Conservation (phyloP, 371 early-diverging fungal genomes). For the Cokeromyces recurvatus region DNA sequence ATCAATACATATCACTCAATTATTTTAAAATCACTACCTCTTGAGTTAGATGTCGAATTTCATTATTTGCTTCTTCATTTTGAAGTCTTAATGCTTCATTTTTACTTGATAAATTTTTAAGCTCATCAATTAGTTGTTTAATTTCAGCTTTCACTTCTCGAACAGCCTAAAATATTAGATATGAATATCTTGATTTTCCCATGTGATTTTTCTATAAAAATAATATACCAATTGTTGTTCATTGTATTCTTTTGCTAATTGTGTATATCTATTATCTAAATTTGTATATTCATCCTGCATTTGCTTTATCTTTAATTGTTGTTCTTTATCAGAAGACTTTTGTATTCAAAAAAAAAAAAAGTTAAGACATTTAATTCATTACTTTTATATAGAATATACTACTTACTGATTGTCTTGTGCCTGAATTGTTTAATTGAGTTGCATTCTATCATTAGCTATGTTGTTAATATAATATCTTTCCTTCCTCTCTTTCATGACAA, state of each 20-base stretch:
- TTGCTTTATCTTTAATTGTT: constrained; percentile 13
- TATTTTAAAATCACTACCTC: constrained; percentile 21
- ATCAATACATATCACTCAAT: neutral
- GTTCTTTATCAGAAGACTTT: neutral
- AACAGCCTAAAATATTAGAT: constrained; percentile 46
- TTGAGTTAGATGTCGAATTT: constrained; percentile 20
- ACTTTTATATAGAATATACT: no score
- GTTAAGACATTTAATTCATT: no score
- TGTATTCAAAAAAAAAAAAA: no score
- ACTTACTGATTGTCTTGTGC: no score
- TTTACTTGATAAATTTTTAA: constrained; percentile 55
- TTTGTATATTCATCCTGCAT: constrained; percentile 38
- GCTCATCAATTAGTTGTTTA: constrained; percentile 66
- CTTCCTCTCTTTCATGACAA: neutral
- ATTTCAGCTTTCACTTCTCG: constrained; percentile 74
- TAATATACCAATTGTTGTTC: constrained; percentile 72
- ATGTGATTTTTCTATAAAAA: no score
- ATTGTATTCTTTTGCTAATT: constrained; percentile 63
- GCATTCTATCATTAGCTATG: neutral
- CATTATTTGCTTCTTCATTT: constrained; percentile 33
- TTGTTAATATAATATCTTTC: neutral
- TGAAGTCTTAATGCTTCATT: constrained; percentile 57
- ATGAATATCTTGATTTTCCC: neutral
- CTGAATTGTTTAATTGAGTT: no score
- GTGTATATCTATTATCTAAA: constrained; percentile 47